Base-by-base conservation (phyloP, 345 rosid genomes). In the Garcia nutans region DNA sequence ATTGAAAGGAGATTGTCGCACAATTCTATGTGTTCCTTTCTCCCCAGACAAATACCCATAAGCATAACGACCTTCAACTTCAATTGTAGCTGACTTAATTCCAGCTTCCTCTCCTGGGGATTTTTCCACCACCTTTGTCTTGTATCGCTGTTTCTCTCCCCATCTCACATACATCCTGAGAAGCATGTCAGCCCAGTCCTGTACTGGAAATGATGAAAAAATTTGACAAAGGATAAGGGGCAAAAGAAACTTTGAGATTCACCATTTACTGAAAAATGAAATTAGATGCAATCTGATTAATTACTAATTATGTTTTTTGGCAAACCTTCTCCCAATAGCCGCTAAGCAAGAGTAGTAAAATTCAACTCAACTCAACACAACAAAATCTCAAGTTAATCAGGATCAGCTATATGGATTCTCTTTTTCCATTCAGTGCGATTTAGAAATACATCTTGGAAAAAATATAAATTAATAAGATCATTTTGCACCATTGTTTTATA, bases 121-220 rank as follows among this genome's bases (percentile, higher is more conserved):
- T 86, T 86, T 93, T 79, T 93, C 99, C 82, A 93, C 97, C 26
- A 95, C 87, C 74, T 84, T 88, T 31, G 92, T 84, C 86, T 90
- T 93, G 81, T 95, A 93, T 62, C 88, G 67, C 65, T 91, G 99
- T 81, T 93, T 95, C 89, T 95, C 99, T 77, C 94, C 97, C 99
- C 99, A 95, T 78, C 99, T 95, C 82, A 85, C 65, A 72, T 93
- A 95, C 99, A 95, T 95, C 84, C 97, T 87, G 66, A 91, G 96
- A 83, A 95, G 89, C 96, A 95, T 95, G 77, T 93, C 99, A 49
- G 99, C 97, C 97, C 99, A 95, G 83, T 95, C 97, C 97, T 95
- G 97, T 89, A 83, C 94, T 95, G 96, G 80, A 84, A 74, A 70
- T 70, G 62, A 84, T 85, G 84, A 81, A 71, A 82, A 45, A 64